Evolutionary conservation across 306 rosid genomes (phyloP), one percentile per base, ranked within the genome.

Genomic region (Gastrolobium bilobum): DNA sequence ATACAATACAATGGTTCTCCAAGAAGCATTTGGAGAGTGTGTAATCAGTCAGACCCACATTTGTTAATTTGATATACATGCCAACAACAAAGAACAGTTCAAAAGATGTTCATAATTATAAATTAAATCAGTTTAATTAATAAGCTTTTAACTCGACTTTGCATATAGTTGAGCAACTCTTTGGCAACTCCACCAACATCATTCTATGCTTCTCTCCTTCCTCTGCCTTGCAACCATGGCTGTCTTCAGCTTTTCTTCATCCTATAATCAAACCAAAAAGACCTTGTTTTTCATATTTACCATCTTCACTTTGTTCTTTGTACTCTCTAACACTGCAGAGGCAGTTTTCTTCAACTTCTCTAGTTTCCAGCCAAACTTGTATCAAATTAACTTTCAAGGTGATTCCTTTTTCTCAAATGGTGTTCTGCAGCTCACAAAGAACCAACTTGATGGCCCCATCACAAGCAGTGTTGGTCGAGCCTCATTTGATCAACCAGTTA

Each of bases 351-450:
- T 94, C 86, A 71, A 75, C 88, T 88, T 85, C 69, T 6, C 85
- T 3, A 65, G 0, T 52, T 89, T 92, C 79, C 30, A 20, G 26
- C 79, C 83, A 20, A 88, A 81, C 83, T 54, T 65, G 39, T 54
- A 70, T 15, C 42, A 61, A 6, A 59, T 92, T 30, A 7, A 34
- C 0, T 78, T 92, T 53, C 78, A 84, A 71, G 85, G 86, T 0
- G 93, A 92, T 62, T 91, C 97, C 3, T 90, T 87, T 62, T 15
- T 57, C 2, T 84, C 91, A 3, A 7, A 56, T 2, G 77, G 70
- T 8, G 88, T 85, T 74, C 85, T 94, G 0, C 90, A 92, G 47
- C 88, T 94, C 34, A 88, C 94, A 15, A 92, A 61, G 77, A 88
- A 92, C 82, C 85, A 60, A 67, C 82, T 71, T 0, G 92, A 84